phyloP scores from a whole-genome alignment of 768 basidiomycete species.

The Termitomyces titanicus region DNA sequence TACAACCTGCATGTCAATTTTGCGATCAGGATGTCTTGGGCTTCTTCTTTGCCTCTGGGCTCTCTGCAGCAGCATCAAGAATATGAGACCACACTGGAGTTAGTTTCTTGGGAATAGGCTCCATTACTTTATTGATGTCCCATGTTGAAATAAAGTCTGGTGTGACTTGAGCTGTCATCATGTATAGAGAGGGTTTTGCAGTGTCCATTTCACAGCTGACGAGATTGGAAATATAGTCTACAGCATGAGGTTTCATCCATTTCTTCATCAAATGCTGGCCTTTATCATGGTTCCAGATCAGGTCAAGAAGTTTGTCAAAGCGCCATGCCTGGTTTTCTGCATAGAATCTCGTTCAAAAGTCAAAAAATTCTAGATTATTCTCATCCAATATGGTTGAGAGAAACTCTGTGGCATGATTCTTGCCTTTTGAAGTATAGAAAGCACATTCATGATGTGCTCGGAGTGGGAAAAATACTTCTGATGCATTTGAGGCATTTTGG shows the following conservation, averaged over 20 bases:
- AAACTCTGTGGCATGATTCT: not conserved
- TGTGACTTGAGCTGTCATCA: slow-evolving; percentile 1
- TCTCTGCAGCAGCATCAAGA: not conserved
- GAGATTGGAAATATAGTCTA: not conserved
- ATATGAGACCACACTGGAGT: slow-evolving; percentile 2
- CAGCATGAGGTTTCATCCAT: not conserved
- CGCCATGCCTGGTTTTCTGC: not conserved
- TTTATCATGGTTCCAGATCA: not conserved
- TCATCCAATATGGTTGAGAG: not conserved
- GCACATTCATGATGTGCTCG: not conserved
- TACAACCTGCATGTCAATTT: too few relatives aligned
- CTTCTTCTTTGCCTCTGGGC: too few relatives aligned
- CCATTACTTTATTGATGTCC: slow-evolving; percentile 2
- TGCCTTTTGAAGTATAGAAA: not conserved
- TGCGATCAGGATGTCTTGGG: too few relatives aligned
- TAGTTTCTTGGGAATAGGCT: not conserved
- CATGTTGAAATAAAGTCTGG: slow-evolving; percentile 3
- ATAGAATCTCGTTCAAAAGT: not conserved
- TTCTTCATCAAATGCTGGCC: not conserved
- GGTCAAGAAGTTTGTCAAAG: not conserved
- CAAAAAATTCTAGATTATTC: not conserved
- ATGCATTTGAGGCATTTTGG: not conserved
- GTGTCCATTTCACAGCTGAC: slow-evolving; percentile 2
- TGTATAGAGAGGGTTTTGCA: slow-evolving; percentile 1
- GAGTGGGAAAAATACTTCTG: not conserved